Evolutionary conservation across 768 basidiomycete genomes (phyloP), one percentile per base, ranked within the genome.

Genomic region (Phylloporus rhodoxanthus): DNA sequence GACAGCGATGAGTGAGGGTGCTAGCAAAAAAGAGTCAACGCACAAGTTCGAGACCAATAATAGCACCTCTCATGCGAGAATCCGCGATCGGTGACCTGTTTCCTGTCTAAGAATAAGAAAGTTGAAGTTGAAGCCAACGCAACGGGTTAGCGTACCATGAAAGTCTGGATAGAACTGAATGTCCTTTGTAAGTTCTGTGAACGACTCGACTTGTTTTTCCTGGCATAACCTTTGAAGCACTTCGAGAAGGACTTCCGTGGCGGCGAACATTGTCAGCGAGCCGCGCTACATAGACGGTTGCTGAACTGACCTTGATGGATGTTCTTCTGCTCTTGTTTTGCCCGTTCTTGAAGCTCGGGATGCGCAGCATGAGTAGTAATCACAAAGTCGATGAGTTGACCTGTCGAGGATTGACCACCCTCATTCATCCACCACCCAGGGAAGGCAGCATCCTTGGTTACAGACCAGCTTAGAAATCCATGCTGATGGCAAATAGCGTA

Each of bases 391-490:
- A 99, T 92, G 8, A 98, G 77, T 84, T 64, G 44, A n/a, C 96
- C 96, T 0, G 96, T 99, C 1, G 93, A 94, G 8, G 93, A 96
- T 69, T 99, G 96, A 2, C 96, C 96, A 33, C 95, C 96, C 69
- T 99, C 96, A 61, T 94, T 99, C 92, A 97, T 96, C 96, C 95
- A 99, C 86, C 91, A 94, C 15, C 85, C 91, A 37, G 84, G 84
- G 70, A 97, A 93, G 28, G 94, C 77, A 6, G 91, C 84, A 61
- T 97, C 85, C 81, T 89, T 56, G 42, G 26, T 28, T 36, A 54
- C 6, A 17, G 17, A 37, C 55, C 28, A 47, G 36, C 6, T 55
- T 57, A 29, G 40, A 15, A 15, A 26, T 29, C 28, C 28, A n/a
- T 17, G 20, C 8, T 10, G 19, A 19, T 41, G 5, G 19, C n/a